phyloP scores from a whole-genome alignment of 768 basidiomycete species.

The Calocera viscosa region DNA sequence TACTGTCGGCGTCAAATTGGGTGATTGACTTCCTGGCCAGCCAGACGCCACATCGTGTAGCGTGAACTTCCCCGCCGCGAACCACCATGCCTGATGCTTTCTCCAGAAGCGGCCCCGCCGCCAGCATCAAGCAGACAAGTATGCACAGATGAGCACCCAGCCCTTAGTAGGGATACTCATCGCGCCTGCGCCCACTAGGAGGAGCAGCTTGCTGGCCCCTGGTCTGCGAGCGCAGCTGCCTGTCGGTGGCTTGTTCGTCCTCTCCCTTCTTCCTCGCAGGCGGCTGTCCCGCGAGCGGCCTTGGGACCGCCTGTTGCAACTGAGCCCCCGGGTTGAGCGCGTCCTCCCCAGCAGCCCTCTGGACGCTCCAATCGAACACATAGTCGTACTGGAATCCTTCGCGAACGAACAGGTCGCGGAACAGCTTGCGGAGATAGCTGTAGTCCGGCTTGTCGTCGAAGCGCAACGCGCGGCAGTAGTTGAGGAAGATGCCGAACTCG shows the following conservation, averaged over 20 bases:
- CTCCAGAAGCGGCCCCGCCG: neutral
- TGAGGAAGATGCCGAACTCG: slow-evolving; percentile 98
- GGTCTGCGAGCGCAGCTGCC: neutral
- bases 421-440: slow-evolving; percentile 97
- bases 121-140: neutral
- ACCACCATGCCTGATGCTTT: neutral
- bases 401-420: slow-evolving; percentile 93
- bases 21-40: neutral
- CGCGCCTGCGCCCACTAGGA: neutral
- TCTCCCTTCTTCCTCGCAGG: neutral
- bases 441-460: slow-evolving; percentile 99
- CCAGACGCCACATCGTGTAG: neutral
- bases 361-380: slow-evolving; percentile 97
- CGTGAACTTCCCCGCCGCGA: neutral
- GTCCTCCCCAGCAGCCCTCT: slow-evolving; percentile 30
- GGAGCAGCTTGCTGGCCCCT: neutral
- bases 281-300: neutral
- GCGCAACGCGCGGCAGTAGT: slow-evolving; percentile 95
- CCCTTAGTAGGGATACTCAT: neutral
- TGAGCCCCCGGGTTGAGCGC: neutral
- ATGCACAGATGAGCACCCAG: neutral
- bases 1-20: neutral
- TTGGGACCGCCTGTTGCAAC: neutral
- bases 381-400: slow-evolving; percentile 99
- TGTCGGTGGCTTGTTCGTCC: neutral